Base-by-base conservation (phyloP, 306 rosid species). In the Glycine soja region DNA sequence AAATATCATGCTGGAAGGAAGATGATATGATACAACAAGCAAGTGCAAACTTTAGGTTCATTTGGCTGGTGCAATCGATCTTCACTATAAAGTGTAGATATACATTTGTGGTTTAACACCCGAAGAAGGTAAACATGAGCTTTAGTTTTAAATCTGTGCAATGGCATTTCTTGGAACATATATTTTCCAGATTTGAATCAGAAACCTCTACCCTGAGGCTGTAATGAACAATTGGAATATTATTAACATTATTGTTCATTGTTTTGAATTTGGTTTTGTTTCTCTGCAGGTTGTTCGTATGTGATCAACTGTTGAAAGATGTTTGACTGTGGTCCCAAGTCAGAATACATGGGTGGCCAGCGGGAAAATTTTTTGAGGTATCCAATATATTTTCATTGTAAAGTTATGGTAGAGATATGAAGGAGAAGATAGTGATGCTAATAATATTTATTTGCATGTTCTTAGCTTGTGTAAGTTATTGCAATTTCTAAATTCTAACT, bases 321-420 rank as follows among this genome's bases (percentile, higher is more conserved):
- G 96, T 85, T 91, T 83, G 99, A 95, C 82, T 76, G 89, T 67
- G 74, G 91, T 83, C 77, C 87, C 89, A 93, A 90, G 87, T 83
- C 95, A 64, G 86, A 90, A 67, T 85, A 85, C 89, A 63, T 85
- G 91, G 90, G 90, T 81, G 92, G 97, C 83, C 97, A 93, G 84
- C 87, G 88, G 36, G 98, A 95, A 52, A 91, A 87, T 54, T 91
- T 92, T 84, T 87, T 86, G 67, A 90, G 99, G 98, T 95, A 89
- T 51, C 74, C 13, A 67, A 43, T 74, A 64, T 70, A 74, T 78
- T 53, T 64, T 78, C 30, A 76, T 63, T 70, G 32, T 71, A 80
- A 73, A 67, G 7, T 70, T 77, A 70, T 46, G 51, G 69, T n/a
- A 36, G 42, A 46, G 13, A 68, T 74, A 14, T 74, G 80, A 72